phyloP scores from a whole-genome alignment of 2,329 filamentous ascomycete species.

The Trichoderma asperellum region DNA sequence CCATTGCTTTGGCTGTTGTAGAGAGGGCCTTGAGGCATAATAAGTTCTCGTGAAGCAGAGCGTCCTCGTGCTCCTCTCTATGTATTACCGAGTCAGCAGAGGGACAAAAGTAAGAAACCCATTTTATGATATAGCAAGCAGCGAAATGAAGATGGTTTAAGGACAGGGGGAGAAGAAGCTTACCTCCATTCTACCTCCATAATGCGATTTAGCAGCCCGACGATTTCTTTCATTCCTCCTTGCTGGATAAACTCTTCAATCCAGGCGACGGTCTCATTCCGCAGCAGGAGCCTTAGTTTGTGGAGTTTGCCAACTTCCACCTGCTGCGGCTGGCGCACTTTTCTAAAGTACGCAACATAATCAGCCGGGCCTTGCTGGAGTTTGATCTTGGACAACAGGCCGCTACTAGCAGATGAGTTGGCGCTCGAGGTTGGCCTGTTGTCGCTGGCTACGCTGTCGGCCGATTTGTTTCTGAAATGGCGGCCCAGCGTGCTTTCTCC shows the following conservation, averaged over 20 bases:
- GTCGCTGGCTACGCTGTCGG: conserved; percentile 68
- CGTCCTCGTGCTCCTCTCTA: conserved; percentile 94
- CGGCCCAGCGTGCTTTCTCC: conserved; percentile 65
- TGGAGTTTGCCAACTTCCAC: conserved; percentile 95
- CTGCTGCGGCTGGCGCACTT: conserved; percentile 76
- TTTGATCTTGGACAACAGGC: conserved; percentile 69
- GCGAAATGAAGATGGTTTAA: not conserved
- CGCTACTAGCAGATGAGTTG: conserved; percentile 53
- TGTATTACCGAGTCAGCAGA: conserved; percentile 2
- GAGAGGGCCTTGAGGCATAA: conserved; percentile 93
- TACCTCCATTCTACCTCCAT: conserved; percentile 96
- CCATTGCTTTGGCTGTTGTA: conserved; percentile 84
- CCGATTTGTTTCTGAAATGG: conserved; percentile 72
- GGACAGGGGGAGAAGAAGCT: not conserved
- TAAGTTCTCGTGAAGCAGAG: conserved; percentile 86
- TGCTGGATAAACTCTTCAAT: conserved; percentile 88
- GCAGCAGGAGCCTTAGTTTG: conserved; percentile 83
- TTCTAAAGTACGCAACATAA: conserved; percentile 83
- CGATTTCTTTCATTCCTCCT: conserved; percentile 90
- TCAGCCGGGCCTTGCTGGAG: conserved; percentile 76
- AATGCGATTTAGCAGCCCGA: conserved; percentile 83
- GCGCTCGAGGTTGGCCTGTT: conserved; percentile 57
- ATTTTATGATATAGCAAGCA: not conserved
- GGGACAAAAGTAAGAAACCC: not conserved
- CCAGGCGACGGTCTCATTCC: conserved; percentile 96